These are phyloP conservation scores for Gossypium schwendimanii DNA, from an alignment of 441 rosid species.

Conservation along the genomic window DNA sequence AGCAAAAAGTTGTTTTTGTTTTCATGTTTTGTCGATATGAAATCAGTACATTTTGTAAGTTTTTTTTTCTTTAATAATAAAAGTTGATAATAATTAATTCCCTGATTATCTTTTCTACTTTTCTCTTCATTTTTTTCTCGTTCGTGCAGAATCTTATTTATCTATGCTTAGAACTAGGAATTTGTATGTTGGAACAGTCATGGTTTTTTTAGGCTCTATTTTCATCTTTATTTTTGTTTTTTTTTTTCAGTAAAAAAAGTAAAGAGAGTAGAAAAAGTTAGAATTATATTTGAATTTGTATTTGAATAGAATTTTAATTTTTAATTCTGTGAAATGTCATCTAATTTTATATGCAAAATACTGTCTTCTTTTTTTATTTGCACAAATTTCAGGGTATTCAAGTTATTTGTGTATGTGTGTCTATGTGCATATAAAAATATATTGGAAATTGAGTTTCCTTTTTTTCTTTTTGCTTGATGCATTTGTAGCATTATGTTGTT, in stretches of 20 bases:
- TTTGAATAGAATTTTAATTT: background rate
- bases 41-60: background rate
- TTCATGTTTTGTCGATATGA: background rate
- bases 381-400: background rate
- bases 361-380: background rate
- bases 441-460: background rate
- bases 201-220: background rate
- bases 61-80: background rate
- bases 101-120: background rate
- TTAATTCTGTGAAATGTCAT: background rate
- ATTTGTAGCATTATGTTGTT: too few relatives aligned
- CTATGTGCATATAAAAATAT: too few relatives aligned
- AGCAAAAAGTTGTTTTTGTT: background rate
- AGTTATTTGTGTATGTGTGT: background rate
- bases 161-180: background rate
- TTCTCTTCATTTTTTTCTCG: background rate
- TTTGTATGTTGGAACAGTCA: background rate
- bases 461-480: background rate
- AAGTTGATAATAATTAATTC: background rate
- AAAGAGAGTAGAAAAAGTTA: background rate
- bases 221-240: background rate
- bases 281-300: background rate
- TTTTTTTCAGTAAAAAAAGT: background rate
- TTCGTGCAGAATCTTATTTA: background rate
- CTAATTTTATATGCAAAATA: background rate